Conservation (phyloP, 2,329 filamentous ascomycete genomes). For the Teratosphaeria pseudoeucalypti region DNA sequence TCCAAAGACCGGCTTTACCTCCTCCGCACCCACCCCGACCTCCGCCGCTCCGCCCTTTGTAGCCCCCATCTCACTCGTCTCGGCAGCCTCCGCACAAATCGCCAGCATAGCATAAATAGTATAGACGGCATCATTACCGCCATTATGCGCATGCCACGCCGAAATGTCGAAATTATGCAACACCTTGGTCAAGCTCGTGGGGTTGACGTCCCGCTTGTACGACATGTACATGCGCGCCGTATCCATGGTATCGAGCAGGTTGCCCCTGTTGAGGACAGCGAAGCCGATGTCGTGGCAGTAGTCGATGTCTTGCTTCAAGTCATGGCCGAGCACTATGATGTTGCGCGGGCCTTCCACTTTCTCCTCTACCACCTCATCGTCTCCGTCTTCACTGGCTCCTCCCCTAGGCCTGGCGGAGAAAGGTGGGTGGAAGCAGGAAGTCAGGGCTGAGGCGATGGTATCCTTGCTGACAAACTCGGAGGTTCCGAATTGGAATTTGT, state of each 20-base stretch:
- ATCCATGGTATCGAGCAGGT: slow-evolving; percentile 58
- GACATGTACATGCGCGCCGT: slow-evolving; percentile 61
- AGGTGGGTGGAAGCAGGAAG: slow-evolving; percentile 47
- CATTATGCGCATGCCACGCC: slow-evolving; percentile 26
- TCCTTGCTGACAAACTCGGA: slow-evolving; percentile 45
- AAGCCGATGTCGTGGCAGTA: slow-evolving; percentile 59
- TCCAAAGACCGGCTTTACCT: slow-evolving; percentile 8
- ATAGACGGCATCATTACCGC: slow-evolving; percentile 30
- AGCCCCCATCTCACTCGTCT: slow-evolving; percentile 15
- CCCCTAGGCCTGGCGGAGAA: slow-evolving; percentile 31
- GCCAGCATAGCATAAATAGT: slow-evolving; percentile 50
- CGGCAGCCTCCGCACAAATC: slow-evolving; percentile 41
- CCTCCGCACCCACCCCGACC: slow-evolving; percentile 14
- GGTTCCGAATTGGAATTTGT: slow-evolving; percentile 60
- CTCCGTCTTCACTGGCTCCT: not conserved
- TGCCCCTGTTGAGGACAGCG: slow-evolving; percentile 43
- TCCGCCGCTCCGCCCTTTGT: slow-evolving; percentile 17
- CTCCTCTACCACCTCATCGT: slow-evolving; percentile 16
- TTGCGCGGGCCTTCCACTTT: slow-evolving; percentile 34
- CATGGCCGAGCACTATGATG: slow-evolving; percentile 72
- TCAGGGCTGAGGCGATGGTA: slow-evolving; percentile 38
- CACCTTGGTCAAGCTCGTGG: slow-evolving; percentile 49
- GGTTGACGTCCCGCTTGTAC: slow-evolving; percentile 40
- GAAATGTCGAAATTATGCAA: slow-evolving; percentile 60
- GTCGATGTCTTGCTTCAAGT: slow-evolving; percentile 54